Evolutionary conservation across 169 alveolate species (phyloP).

Genomic region (Plasmodium knowlesi): DNA sequence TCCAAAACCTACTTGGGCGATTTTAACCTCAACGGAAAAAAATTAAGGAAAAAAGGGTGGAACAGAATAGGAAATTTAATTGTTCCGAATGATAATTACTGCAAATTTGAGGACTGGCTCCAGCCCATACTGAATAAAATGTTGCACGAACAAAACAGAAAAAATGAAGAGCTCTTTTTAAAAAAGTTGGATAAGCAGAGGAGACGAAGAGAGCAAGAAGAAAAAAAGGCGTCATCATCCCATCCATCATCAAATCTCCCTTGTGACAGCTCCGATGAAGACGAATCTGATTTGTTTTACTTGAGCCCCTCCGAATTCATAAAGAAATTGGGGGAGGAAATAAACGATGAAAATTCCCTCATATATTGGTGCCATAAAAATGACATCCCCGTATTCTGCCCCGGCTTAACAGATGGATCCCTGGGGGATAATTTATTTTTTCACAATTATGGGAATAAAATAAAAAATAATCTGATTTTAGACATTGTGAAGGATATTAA

Average conservation of each 20-base stretch:
- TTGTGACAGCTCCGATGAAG: constrained; percentile 75
- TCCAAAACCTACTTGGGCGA: constrained; percentile 94
- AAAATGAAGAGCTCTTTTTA: constrained; percentile 71
- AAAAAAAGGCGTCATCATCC: not conserved
- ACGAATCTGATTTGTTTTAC: constrained; percentile 83
- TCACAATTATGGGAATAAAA: constrained; percentile 87
- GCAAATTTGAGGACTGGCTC: constrained; percentile 97
- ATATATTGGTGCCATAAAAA: constrained; percentile 99
- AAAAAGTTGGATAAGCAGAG: constrained; percentile 24
- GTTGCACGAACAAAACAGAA: constrained; percentile 90
- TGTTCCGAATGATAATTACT: constrained; percentile 98
- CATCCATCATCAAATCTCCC: not conserved
- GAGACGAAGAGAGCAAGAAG: not conserved
- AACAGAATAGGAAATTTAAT: constrained; percentile 98
- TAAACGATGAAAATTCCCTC: constrained; percentile 95
- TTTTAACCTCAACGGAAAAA: constrained; percentile 91
- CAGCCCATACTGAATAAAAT: constrained; percentile 95
- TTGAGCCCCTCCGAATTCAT: constrained; percentile 93
- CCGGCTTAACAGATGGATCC: constrained; percentile 99
- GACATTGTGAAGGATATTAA: constrained; percentile 97
- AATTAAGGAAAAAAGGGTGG: constrained; percentile 94
- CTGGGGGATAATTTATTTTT: constrained; percentile 96
- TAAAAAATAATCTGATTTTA: constrained; percentile 86
- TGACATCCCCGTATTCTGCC: constrained; percentile 98
- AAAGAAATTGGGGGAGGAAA: constrained; percentile 95